These are phyloP conservation scores for Vitis amurensis DNA, from an alignment of 164 flowering plant species.

Conservation along the genomic window DNA sequence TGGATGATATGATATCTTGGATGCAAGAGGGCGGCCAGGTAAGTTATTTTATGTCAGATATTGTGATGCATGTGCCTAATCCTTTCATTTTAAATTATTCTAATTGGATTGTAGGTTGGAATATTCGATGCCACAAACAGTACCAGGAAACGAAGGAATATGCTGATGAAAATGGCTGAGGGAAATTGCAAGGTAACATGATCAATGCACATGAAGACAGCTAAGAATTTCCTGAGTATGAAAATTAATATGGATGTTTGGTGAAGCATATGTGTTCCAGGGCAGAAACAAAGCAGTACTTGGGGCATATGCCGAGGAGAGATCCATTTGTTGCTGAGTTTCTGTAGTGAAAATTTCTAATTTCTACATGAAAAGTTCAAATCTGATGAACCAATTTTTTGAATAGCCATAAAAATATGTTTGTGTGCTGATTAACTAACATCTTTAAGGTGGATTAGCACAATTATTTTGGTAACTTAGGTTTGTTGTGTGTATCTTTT, in stretches of 20 bases:
- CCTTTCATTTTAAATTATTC: constrained; percentile 8
- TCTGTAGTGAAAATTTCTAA: neutral
- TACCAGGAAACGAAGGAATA: constrained; percentile 74
- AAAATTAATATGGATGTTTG: neutral
- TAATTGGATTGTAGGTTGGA: constrained; percentile 65
- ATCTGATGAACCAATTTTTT: neutral
- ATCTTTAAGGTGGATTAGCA: neutral
- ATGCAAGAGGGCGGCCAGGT: constrained; percentile 99
- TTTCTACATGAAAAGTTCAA: neutral
- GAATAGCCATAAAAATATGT: neutral
- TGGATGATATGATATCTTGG: constrained; percentile 99
- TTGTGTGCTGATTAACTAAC: neutral
- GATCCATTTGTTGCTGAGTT: neutral
- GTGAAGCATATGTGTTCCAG: neutral
- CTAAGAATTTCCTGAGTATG: neutral
- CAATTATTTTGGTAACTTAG: neutral
- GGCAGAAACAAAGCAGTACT: no score
- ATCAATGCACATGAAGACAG: neutral
- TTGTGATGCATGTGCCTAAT: neutral
- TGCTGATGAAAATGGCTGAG: constrained; percentile 99
- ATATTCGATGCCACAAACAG: constrained; percentile 99
- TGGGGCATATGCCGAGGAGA: neutral
- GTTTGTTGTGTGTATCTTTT: neutral
- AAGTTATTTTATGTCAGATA: constrained; percentile 14
- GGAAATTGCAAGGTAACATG: constrained; percentile 87